phyloP scores from a whole-genome alignment of 306 rosid species.

The Quercus rubra region DNA sequence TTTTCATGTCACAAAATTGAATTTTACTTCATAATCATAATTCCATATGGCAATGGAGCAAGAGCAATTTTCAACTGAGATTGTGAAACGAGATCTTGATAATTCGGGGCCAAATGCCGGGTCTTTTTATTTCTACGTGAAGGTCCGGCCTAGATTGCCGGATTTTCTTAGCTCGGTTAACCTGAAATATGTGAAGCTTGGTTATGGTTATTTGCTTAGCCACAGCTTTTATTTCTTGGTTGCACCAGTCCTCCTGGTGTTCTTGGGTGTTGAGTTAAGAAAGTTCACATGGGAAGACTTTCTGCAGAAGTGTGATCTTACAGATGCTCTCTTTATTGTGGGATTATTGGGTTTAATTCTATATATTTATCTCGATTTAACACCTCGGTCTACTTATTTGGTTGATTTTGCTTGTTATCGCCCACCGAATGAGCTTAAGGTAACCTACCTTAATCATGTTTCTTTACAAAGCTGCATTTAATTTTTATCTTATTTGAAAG shows the following conservation, averaged over 20 bases:
- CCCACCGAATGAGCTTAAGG: constrained; percentile 64
- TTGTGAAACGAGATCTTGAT: constrained; percentile 2
- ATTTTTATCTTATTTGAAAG: not conserved
- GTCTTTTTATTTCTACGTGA: constrained; percentile 7
- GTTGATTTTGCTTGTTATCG: constrained; percentile 68
- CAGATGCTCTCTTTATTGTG: constrained; percentile 12
- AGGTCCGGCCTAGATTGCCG: constrained; percentile 14
- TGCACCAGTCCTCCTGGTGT: constrained; percentile 6
- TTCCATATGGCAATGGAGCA: not conserved
- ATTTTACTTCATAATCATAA: not conserved
- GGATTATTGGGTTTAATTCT: constrained; percentile 8
- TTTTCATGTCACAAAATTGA: not conserved
- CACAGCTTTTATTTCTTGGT: constrained; percentile 11
- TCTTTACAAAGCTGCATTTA: not conserved
- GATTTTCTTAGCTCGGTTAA: constrained; percentile 18
- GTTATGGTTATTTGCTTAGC: constrained; percentile 15
- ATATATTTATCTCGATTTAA: constrained; percentile 21
- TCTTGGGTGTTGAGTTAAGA: constrained; percentile 4
- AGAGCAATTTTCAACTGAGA: constrained; percentile 11
- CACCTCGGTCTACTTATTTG: constrained; percentile 50
- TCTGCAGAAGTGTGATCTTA: not conserved
- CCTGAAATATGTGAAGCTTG: constrained; percentile 26
- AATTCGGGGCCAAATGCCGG: constrained; percentile 11
- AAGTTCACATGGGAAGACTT: not conserved
- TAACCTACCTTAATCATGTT: constrained; percentile 1